A percentile compares a stretch with the other conserved stretches of the same genome.
These are phyloP conservation scores for Cordyceps farinosa DNA, from an alignment of 2,329 filamentous ascomycete genomes.

Conservation along the genomic window DNA sequence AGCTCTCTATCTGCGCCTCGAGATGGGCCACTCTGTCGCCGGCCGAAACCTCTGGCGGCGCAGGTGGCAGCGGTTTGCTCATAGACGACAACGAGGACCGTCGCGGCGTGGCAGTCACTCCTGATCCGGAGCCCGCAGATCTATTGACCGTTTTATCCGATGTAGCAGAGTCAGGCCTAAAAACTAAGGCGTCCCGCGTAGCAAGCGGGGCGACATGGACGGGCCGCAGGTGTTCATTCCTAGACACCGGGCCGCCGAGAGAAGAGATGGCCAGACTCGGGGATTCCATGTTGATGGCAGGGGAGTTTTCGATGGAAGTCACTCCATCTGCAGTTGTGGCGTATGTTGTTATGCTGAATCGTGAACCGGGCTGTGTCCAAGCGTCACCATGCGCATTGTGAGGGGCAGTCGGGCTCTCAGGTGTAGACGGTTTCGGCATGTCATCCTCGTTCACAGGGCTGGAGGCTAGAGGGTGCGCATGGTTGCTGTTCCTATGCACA, in stretches of 20 bases:
- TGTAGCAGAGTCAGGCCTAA: background rate
- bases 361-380: conserved; percentile 53
- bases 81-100: conserved; percentile 34
- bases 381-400: conserved; percentile 26
- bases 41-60: conserved; percentile 57
- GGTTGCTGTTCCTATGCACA: conserved; percentile 24
- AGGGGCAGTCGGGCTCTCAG: conserved; percentile 26
- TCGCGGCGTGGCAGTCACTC: background rate
- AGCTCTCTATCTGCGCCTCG: conserved; percentile 60
- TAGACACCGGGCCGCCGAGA: background rate
- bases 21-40: conserved; percentile 64
- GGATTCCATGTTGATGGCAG: background rate
- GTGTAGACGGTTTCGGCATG: conserved; percentile 26
- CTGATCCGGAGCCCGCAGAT: background rate
- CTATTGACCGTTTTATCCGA: background rate
- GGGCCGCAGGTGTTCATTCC: background rate
- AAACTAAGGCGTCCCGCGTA: background rate
- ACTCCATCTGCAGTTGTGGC: conserved; percentile 42
- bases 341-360: conserved; percentile 63
- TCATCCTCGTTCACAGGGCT: conserved; percentile 35
- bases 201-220: background rate
- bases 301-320: conserved; percentile 2
- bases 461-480: conserved; percentile 31
- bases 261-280: background rate
- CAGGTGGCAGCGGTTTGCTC: conserved; percentile 58